These are phyloP conservation scores for Lathyrus sativus DNA, from an alignment of 306 rosid species.

Conservation along the genomic window DNA sequence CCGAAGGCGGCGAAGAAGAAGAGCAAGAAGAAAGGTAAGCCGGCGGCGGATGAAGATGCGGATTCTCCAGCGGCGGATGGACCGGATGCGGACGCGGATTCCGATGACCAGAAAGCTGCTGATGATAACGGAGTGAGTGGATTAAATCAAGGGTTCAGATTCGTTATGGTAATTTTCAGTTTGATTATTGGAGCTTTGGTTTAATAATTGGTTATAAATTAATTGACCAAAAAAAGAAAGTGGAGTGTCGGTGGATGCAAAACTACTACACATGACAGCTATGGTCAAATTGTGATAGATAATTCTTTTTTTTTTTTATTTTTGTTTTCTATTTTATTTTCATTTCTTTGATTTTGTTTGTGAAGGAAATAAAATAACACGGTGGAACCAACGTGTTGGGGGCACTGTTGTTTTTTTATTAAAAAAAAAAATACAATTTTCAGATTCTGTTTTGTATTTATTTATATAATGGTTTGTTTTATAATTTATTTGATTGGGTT, in stretches of 20 bases:
- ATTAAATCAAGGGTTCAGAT: slow-evolving; percentile 45
- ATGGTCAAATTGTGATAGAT: slow-evolving; percentile 35
- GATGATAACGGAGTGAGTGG: slow-evolving; percentile 51
- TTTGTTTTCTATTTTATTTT: background rate
- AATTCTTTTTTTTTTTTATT: slow-evolving; percentile 33
- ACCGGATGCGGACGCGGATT: slow-evolving; percentile 35
- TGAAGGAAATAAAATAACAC: slow-evolving; percentile 43
- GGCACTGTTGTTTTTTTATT: slow-evolving; percentile 30
- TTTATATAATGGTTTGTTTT: slow-evolving; percentile 7
- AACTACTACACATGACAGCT: slow-evolving; percentile 23
- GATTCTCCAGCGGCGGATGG: slow-evolving; percentile 42
- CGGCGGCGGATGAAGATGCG: background rate
- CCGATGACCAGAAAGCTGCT: slow-evolving; percentile 61
- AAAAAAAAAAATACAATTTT: slow-evolving; percentile 12
- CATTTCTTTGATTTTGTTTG: slow-evolving; percentile 27
- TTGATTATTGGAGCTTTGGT: slow-evolving; percentile 53
- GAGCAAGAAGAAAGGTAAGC: background rate
- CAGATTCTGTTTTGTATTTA: slow-evolving; percentile 33
- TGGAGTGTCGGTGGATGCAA: slow-evolving; percentile 30
- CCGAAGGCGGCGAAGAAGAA: slow-evolving; percentile 30
- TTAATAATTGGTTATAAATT: slow-evolving; percentile 39
- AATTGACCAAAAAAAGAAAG: background rate
- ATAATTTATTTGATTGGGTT: slow-evolving; percentile 25
- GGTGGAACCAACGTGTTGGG: slow-evolving; percentile 41
- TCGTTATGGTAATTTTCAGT: slow-evolving; percentile 48